Base-by-base conservation (phyloP, 1,284 basidiomycete genomes). In the Wolfiporia cocos region DNA sequence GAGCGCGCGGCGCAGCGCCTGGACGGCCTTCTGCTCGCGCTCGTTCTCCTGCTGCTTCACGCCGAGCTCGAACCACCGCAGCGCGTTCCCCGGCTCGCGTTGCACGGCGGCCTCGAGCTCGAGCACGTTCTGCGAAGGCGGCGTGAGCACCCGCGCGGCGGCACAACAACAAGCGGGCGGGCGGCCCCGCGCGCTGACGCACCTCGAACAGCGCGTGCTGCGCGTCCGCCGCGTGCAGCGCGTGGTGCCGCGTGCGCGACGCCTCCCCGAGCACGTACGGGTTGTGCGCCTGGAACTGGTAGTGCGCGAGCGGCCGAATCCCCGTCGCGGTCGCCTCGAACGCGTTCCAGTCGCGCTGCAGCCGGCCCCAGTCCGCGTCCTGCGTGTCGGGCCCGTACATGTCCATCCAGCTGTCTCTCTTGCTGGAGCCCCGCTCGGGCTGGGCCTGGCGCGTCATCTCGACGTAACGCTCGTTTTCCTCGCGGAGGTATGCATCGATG, bases 31-130 rank as follows among this genome's bases (percentile, higher is more conserved):
- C 18, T 79, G 74, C 65, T 99, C 95, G 18, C 94, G 82, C 63
- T 99, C 95, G 62, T 96, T 97, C 65, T 97, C 95, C 65, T 99
- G 95, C 61, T 99, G 96, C 66, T 92, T 95, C 35, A 99, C 83
- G 20, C 96, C 95, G 34, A 99, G 81, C 46, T 87, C 79, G 57
- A 81, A 93, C 95, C 95, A 99, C 5, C 85, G 85, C 28, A 66
- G 56, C 0, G 88, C 82, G 49, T 88, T 77, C 1, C 63, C 68
- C 29, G 86, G 82, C 52, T 93, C 76, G 32, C 74, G 74, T 58
- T 96, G 91, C 7, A 96, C 92, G 6, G 76, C 78, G 3, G 93
- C 94, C 66, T 99, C 95, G 21, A 93, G 74, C 62, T 94, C 89
- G 14, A 98, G 71, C 5, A 93, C 80, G 49, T 75, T 89, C 90